Conservation (phyloP, 345 rosid genomes). For the Nasturtium officinale region DNA sequence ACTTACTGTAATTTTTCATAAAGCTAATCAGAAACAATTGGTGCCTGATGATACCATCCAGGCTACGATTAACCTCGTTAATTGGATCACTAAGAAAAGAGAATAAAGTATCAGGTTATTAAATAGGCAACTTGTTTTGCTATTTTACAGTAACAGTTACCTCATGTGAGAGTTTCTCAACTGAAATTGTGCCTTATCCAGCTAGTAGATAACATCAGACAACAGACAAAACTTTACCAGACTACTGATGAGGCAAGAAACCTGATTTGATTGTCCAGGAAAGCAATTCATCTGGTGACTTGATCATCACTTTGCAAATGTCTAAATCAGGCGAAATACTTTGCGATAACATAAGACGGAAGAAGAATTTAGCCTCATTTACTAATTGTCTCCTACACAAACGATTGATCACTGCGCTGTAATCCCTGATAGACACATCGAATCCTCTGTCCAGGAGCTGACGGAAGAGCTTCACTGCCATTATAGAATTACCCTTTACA, state of each 20-base stretch:
- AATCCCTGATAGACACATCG: conserved; percentile 64
- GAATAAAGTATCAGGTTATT: not conserved
- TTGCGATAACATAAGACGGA: conserved; percentile 56
- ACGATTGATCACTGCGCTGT: conserved; percentile 70
- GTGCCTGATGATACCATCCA: conserved; percentile 16
- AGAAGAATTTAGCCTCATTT: conserved; percentile 52
- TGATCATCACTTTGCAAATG: conserved; percentile 57
- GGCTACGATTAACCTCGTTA: conserved; percentile 6
- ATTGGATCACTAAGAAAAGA: not conserved
- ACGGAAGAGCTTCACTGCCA: conserved; percentile 46
- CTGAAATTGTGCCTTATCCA: conserved; percentile 18
- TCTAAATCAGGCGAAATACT: conserved; percentile 63
- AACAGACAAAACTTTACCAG: conserved; percentile 18
- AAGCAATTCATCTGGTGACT: conserved; percentile 50
- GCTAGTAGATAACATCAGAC: conserved; percentile 12
- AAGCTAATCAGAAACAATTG: not conserved
- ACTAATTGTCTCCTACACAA: conserved; percentile 58
- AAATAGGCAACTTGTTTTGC: not conserved
- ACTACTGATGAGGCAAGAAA: conserved; percentile 36
- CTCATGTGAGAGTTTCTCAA: conserved; percentile 25
- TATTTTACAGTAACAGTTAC: not conserved
- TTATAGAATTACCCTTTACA: conserved; percentile 60
- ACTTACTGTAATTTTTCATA: conserved; percentile 1
- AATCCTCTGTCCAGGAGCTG: conserved; percentile 64
- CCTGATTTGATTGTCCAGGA: conserved; percentile 57